These are phyloP conservation scores for Cytospora piceicola DNA, from an alignment of 2,329 filamentous ascomycete genomes.

Conservation along the genomic window DNA sequence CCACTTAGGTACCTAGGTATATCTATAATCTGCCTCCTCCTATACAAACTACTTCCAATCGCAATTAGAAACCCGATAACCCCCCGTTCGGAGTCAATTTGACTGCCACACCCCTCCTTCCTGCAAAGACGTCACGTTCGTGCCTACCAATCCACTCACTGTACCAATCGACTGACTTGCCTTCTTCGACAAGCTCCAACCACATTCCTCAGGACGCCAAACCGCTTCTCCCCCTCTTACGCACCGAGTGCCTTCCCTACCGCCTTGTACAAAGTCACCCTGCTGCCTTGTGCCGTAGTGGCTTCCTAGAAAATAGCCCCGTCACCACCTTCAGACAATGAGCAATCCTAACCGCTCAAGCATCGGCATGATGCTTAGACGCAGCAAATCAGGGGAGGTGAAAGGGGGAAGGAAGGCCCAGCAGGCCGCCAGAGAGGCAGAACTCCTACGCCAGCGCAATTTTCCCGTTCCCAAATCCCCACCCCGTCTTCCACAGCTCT, in stretches of 20 bases:
- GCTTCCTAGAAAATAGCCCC: conserved; percentile 32
- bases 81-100: background rate
- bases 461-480: conserved; percentile 50
- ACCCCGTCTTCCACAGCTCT: conserved; percentile 57
- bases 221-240: background rate
- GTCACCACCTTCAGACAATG: conserved; percentile 35
- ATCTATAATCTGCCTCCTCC: conserved; percentile 3
- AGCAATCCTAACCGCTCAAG: conserved; percentile 48
- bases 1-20: conserved; percentile 9
- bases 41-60: background rate
- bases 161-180: conserved; percentile 13
- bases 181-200: conserved; percentile 8
- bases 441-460: conserved; percentile 56
- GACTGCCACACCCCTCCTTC: background rate
- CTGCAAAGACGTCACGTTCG: conserved; percentile 7
- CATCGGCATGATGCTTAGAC: conserved; percentile 65
- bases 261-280: conserved; percentile 32
- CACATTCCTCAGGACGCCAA: conserved; percentile 9
- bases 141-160: conserved; percentile 2
- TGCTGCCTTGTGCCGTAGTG: conserved; percentile 18
- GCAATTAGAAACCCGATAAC: background rate
- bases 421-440: conserved; percentile 58
- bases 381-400: conserved; percentile 69
- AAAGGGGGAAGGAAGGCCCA: conserved; percentile 63
- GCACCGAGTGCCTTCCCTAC: conserved; percentile 23